Percentiles rank a stretch among this genome's conserved stretches.
phyloP scores from a whole-genome alignment of 257 asterid species.

The Vinca minor region DNA sequence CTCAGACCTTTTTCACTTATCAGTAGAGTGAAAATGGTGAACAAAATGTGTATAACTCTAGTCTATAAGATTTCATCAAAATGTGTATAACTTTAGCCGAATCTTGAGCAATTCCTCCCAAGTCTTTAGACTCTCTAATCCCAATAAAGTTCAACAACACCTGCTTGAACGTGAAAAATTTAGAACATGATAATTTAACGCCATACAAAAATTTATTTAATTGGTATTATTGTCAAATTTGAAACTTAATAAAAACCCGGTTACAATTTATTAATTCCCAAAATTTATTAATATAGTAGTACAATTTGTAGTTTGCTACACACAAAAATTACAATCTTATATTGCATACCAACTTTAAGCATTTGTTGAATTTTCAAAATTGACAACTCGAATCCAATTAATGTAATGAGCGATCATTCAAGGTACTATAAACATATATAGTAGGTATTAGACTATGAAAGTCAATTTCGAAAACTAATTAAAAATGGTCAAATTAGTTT shows the following conservation, averaged over 20 bases:
- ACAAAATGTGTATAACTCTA: too few relatives aligned
- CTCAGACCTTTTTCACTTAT: constrained; percentile 5
- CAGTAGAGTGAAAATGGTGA: constrained; percentile 16
- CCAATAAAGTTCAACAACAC: constrained; percentile 42
- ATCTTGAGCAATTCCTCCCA: constrained; percentile 2
- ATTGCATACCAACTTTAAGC: neutral
- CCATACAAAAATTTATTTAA: neutral
- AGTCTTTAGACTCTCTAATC: constrained; percentile 26
- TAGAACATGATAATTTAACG: neutral
- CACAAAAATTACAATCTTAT: too few relatives aligned
- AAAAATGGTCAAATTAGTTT: constrained; percentile 4
- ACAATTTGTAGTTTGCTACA: too few relatives aligned
- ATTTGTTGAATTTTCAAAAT: neutral
- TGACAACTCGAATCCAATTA: neutral
- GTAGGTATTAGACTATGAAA: neutral
- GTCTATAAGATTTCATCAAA: too few relatives aligned
- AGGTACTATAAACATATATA: neutral
- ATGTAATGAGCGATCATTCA: neutral
- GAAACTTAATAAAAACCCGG: too few relatives aligned
- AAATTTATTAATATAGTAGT: too few relatives aligned
- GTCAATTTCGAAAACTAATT: neutral
- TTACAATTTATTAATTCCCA: too few relatives aligned
- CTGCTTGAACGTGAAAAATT: constrained; percentile 17
- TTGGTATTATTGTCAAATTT: too few relatives aligned
- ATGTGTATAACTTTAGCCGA: too few relatives aligned